Evolutionary conservation across 768 basidiomycete species (phyloP).

Genomic region (Nevesoporus exiguus): DNA sequence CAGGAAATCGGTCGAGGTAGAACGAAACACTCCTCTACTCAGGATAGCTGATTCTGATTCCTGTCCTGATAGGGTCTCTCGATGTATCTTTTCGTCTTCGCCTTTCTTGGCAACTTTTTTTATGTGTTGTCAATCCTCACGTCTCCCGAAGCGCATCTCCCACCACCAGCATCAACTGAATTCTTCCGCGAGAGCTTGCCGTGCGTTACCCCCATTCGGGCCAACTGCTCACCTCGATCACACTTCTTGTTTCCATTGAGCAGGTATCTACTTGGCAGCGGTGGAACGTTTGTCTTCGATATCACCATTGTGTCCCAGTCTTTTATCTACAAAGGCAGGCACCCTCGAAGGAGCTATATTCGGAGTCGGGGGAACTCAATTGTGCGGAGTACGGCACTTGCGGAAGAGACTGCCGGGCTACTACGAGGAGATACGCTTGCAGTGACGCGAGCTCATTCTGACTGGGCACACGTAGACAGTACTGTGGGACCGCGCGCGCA

Average conservation of each 20-base stretch:
- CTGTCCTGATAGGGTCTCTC: conserved; percentile 70
- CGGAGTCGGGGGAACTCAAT: conserved; percentile 27
- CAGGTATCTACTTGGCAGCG: conserved; percentile 88
- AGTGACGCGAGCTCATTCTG: conserved; percentile 25
- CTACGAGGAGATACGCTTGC: conserved; percentile 41
- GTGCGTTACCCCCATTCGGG: conserved; percentile 44
- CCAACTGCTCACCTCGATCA: not conserved
- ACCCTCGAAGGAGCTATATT: conserved; percentile 31
- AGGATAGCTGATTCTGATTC: conserved; percentile 5
- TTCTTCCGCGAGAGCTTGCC: conserved; percentile 83
- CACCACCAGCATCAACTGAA: conserved; percentile 56
- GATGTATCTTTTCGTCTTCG: conserved; percentile 89
- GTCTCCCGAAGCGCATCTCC: conserved; percentile 58
- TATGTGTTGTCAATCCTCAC: conserved; percentile 90
- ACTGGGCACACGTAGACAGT: conserved; percentile 22
- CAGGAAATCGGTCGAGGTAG: conserved; percentile 85
- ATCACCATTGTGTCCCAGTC: conserved; percentile 87
- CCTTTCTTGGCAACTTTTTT: conserved; percentile 90
- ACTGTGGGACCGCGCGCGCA: conserved; percentile 29
- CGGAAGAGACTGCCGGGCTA: conserved; percentile 50
- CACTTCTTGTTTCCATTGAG: not conserved
- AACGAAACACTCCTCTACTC: not conserved
- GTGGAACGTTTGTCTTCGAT: conserved; percentile 91
- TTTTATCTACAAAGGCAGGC: conserved; percentile 63
- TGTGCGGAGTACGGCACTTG: conserved; percentile 27